phyloP scores from a whole-genome alignment of 345 rosid genomes.

The Melaleuca quinquenervia region DNA sequence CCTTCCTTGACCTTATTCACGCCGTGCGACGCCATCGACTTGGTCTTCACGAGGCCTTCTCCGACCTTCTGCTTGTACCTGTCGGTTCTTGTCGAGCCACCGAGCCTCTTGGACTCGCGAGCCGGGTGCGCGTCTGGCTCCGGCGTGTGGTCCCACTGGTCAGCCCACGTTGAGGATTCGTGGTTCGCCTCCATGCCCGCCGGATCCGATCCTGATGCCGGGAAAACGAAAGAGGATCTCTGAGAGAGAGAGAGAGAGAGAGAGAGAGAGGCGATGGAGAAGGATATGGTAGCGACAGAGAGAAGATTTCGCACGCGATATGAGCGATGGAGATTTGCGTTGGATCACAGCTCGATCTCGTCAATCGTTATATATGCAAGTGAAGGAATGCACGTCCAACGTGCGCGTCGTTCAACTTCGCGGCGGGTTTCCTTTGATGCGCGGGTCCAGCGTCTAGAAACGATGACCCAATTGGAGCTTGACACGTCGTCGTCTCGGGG shows the following conservation, averaged over 20 bases:
- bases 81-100: background rate
- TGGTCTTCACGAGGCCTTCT: slow-evolving; percentile 52
- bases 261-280: background rate
- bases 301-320: background rate
- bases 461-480: background rate
- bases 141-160: slow-evolving; percentile 2
- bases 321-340: background rate
- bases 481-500: background rate
- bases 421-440: background rate
- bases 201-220: background rate
- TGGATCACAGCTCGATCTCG: background rate
- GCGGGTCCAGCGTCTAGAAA: background rate
- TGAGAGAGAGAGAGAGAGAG: background rate
- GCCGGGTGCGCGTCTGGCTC: background rate
- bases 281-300: background rate
- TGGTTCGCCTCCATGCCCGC: background rate
- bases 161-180: slow-evolving; percentile 2
- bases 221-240: background rate
- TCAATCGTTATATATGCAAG: background rate
- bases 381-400: background rate
- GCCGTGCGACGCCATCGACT: slow-evolving; percentile 44
- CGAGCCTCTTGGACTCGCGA: background rate
- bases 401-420: background rate
- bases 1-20: slow-evolving; percentile 50
- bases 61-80: slow-evolving; percentile 22